phyloP scores from a whole-genome alignment of 805 yeast species.

The Candida patagonica region DNA sequence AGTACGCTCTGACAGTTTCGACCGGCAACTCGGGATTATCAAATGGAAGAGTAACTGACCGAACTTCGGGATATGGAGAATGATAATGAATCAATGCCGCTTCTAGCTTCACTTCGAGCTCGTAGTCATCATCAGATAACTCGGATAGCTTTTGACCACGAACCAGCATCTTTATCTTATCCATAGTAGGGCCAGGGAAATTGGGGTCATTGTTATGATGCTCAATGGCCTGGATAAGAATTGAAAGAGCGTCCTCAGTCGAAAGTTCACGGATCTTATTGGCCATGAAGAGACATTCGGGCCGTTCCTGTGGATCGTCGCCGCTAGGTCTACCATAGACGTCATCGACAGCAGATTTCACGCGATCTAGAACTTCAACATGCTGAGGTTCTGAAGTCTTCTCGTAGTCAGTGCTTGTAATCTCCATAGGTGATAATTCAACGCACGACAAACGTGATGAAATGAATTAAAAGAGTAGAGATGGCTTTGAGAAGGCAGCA shows the following conservation, averaged over 20 bases:
- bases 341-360: no score
- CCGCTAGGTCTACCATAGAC: no score
- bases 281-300: no score
- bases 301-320: no score
- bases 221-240: conserved; percentile 32
- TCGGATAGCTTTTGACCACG: conserved; percentile 10
- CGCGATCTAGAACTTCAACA: no score
- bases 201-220: conserved; percentile 42
- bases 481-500: no score
- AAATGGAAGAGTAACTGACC: conserved; percentile 43
- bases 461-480: no score
- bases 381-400: no score
- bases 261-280: no score
- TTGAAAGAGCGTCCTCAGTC: conserved; percentile 32
- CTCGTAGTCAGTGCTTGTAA: no score
- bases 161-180: conserved; percentile 23
- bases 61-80: conserved; percentile 50
- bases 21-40: conserved; percentile 39
- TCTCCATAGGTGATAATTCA: no score
- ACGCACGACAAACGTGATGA: no score
- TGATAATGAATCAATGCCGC: conserved; percentile 33
- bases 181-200: conserved; percentile 33
- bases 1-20: conserved; percentile 44
- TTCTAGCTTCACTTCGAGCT: conserved; percentile 28
- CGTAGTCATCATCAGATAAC: conserved; percentile 8